Evolutionary conservation across 192 early-diverging fungal genomes (phyloP), one percentile per base, ranked within the genome.

Genomic region (Thamnidium elegans): DNA sequence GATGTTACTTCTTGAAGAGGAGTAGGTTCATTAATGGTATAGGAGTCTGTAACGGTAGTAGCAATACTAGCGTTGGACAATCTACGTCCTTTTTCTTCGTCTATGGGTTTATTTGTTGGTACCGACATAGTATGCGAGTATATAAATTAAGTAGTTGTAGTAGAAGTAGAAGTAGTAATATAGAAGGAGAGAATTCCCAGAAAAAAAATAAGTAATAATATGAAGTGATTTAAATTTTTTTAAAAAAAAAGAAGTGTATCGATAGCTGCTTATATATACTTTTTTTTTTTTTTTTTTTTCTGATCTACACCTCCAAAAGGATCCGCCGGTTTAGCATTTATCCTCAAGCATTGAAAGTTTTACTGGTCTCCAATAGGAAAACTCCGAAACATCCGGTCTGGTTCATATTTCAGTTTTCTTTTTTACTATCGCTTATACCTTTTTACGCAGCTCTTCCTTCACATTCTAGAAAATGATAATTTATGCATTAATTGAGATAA

Each of bases 11-110:
- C 56, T 23, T 58, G 56, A 42, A 58, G 20, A 1, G 39, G 42
- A 14, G 34, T 58, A 11, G 56, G 39, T 43, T 62, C 17, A n/a
- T 62, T 50, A 3, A 62, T 34, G 14, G 61, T 47, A 11, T 20
- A 62, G 7, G 31, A 48, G 30, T 62, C 61, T n/a, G 47, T n/a
- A n/a, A 39, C 34, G 20, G 61, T 62, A 21, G 23, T 62, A 10
- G 47, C 7, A 8, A 48, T 39, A 43, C 56, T 59, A 59, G 32
- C 20, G 4, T 39, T 20, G 19, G 39, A 58, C 14, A 11, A 21
- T 14, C 39, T n/a, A 43, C 19, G 39, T 43, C 20, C 4, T 23
- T 59, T 59, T 20, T 58, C 56, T 13, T 7, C 5, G 9, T 44
- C 19, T 11, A 14, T 3, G 31, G 17, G 4, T 4, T 17, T 55